Evolutionary conservation across 257 asterid genomes (phyloP).

Genomic region (Przewalskia tangutica): DNA sequence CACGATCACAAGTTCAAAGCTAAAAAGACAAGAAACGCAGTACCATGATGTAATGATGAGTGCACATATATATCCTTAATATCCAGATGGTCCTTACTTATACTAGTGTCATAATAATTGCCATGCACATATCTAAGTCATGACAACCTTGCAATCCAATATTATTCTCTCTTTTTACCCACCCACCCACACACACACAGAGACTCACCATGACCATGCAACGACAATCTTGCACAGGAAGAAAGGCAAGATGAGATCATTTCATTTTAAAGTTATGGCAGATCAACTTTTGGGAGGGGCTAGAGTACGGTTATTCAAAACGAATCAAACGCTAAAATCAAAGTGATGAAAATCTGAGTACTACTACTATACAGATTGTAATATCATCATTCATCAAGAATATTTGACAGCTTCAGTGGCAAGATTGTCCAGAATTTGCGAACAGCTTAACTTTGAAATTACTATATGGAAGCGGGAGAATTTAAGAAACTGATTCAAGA

Average conservation of each 20-base stretch:
- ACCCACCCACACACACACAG: background rate
- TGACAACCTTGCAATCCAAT: slow-evolving; percentile 12
- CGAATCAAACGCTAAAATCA: background rate
- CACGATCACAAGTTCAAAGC: background rate
- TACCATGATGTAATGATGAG: slow-evolving; percentile 2
- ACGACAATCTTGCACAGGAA: slow-evolving; percentile 19
- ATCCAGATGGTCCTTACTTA: background rate
- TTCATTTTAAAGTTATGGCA: slow-evolving; percentile 11
- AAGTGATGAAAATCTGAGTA: background rate
- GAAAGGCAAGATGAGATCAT: slow-evolving; percentile 16
- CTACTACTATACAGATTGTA: background rate
- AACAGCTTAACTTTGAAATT: background rate
- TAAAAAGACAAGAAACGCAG: background rate
- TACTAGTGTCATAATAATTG: background rate
- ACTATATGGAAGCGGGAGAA: slow-evolving; percentile 1
- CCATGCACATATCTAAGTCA: slow-evolving; percentile 8
- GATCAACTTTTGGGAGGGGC: slow-evolving; percentile 7
- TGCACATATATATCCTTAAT: background rate
- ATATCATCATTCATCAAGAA: background rate
- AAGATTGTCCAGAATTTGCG: background rate
- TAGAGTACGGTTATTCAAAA: background rate
- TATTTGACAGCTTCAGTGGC: background rate
- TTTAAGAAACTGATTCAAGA: slow-evolving; percentile 2
- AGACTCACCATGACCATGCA: background rate
- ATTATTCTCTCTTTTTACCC: slow-evolving; percentile 1